Percentiles rank a stretch among this genome's conserved stretches.
phyloP scores from a whole-genome alignment of 2,329 filamentous ascomycete genomes.

The Cadophora gregata region DNA sequence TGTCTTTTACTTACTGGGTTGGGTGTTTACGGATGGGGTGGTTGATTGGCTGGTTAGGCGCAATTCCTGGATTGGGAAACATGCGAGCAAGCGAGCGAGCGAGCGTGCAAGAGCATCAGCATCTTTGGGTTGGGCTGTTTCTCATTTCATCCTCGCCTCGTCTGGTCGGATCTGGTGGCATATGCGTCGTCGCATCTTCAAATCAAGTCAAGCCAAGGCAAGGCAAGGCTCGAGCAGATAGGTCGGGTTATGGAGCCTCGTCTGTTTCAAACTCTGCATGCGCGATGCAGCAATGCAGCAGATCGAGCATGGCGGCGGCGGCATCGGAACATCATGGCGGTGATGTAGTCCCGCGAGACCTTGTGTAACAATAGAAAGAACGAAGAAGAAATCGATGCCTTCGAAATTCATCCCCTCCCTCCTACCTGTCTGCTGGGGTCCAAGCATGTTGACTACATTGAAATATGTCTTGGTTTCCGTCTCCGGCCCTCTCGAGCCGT shows the following conservation, averaged over 20 bases:
- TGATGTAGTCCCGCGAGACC: not conserved
- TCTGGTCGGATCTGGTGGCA: slow-evolving; percentile 15
- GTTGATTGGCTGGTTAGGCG: slow-evolving; percentile 1
- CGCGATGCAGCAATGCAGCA: not conserved
- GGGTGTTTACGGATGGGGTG: not conserved
- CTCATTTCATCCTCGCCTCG: slow-evolving; percentile 1
- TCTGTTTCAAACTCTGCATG: slow-evolving; percentile 14
- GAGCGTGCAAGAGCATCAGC: no score
- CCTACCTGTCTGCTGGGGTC: not conserved
- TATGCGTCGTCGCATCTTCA: not conserved
- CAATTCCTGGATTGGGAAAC: slow-evolving; percentile 11
- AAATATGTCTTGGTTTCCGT: not conserved
- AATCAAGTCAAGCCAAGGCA: not conserved
- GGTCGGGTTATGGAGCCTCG: not conserved
- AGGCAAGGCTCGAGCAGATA: not conserved
- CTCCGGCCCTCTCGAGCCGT: not conserved
- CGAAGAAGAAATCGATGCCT: not conserved
- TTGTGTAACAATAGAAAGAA: slow-evolving; percentile 11
- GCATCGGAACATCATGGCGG: not conserved
- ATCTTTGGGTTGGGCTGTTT: not conserved
- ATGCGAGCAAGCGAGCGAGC: slow-evolving; percentile 12
- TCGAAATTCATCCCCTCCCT: not conserved
- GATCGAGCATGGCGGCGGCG: not conserved
- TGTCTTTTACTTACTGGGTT: not conserved
- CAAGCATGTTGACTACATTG: not conserved